Evolutionary conservation across 106 monocot genomes (phyloP).

Genomic region (Dioscorea zingiberensis): DNA sequence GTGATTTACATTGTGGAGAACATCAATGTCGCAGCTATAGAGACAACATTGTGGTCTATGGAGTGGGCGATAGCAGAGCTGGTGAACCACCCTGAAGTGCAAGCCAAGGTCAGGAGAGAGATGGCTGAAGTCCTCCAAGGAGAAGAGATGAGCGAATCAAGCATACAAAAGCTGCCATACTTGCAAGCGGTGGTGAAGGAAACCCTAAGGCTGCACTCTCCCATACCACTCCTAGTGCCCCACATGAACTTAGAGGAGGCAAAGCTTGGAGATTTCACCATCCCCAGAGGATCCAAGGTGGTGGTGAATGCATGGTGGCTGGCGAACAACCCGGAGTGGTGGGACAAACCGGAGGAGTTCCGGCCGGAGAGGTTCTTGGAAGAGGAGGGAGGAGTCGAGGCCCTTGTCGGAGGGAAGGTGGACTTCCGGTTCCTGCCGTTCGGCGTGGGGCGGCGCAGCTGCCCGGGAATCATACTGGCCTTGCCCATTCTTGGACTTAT

Average conservation of each 20-base stretch:
- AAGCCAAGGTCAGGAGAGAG: constrained; percentile 39
- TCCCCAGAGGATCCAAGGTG: constrained; percentile 32
- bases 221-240: constrained; percentile 59
- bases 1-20: constrained; percentile 74
- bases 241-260: constrained; percentile 44
- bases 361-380: constrained; percentile 65
- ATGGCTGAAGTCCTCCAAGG: constrained; percentile 16
- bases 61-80: constrained; percentile 72
- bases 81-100: constrained; percentile 56
- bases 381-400: constrained; percentile 45
- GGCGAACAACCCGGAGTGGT: constrained; percentile 42
- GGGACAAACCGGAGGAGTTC: constrained; percentile 46
- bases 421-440: constrained; percentile 60
- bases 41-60: constrained; percentile 73
- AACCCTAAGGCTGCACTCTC: constrained; percentile 38
- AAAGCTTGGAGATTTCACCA: constrained; percentile 22
- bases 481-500: constrained; percentile 47
- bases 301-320: constrained; percentile 40
- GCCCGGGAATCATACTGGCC: constrained; percentile 44
- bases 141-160: constrained; percentile 12
- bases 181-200: constrained; percentile 36
- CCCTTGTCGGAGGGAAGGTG: constrained; percentile 30
- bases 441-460: constrained; percentile 35
- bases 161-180: constrained; percentile 36
- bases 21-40: constrained; percentile 73